Evolutionary conservation across 192 early-diverging fungal genomes (phyloP).

Genomic region (Globomyces pollinis-pini): DNA sequence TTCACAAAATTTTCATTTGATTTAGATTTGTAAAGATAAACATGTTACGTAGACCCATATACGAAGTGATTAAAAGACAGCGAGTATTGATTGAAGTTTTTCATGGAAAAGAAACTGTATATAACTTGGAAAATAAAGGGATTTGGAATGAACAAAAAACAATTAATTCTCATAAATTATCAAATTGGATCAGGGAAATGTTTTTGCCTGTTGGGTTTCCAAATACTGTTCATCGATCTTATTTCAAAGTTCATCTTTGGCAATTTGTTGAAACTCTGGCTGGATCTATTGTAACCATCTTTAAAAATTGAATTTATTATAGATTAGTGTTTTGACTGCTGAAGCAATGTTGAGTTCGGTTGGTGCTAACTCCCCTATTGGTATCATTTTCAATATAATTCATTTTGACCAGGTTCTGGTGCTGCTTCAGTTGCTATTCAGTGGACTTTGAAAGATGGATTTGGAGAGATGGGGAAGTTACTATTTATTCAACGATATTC

Average conservation of each 20-base stretch:
- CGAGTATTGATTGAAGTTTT: not conserved
- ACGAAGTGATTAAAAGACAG: too few species aligned
- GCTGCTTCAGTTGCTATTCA: constrained; percentile 60
- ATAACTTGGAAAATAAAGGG: not conserved
- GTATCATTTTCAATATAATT: not conserved
- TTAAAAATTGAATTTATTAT: not conserved
- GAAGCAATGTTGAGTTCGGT: constrained; percentile 61
- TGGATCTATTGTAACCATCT: not conserved
- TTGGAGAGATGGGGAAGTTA: constrained; percentile 58
- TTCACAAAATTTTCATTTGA: too few species aligned
- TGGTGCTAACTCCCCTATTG: constrained; percentile 32
- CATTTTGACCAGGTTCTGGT: constrained; percentile 29
- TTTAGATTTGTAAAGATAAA: too few species aligned
- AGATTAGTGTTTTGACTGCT: constrained; percentile 44
- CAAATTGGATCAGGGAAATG: constrained; percentile 4
- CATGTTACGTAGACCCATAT: too few species aligned
- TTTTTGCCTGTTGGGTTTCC: constrained; percentile 41
- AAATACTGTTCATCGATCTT: constrained; percentile 47
- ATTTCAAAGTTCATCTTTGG: constrained; percentile 49
- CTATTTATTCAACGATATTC: constrained; percentile 64
- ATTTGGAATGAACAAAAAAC: not conserved
- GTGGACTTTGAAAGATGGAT: constrained; percentile 64
- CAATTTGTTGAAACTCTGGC: constrained; percentile 53
- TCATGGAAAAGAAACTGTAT: not conserved
- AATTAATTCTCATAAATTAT: not conserved